Conservation (phyloP, 2,329 filamentous ascomycete genomes). For the Microsporum ferrugineum region DNA sequence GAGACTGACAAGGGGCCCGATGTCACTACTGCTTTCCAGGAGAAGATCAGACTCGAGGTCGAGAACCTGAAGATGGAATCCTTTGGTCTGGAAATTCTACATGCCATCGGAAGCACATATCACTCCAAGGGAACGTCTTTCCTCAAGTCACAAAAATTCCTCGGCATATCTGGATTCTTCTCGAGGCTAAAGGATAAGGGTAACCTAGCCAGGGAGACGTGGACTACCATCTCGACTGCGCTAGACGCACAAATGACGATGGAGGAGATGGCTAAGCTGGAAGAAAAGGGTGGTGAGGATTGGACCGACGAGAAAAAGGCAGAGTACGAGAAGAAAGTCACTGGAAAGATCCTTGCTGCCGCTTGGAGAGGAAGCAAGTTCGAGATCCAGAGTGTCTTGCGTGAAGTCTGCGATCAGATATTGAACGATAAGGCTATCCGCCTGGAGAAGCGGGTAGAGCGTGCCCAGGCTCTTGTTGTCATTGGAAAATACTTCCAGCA, state of each 20-base stretch:
- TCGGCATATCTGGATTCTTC: slow-evolving; percentile 93
- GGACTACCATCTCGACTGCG: slow-evolving; percentile 91
- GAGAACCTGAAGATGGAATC: slow-evolving; percentile 99
- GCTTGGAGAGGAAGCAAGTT: slow-evolving; percentile 96
- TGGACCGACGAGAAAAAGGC: slow-evolving; percentile 97
- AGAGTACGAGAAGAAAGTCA: slow-evolving; percentile 91
- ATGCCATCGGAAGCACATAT: slow-evolving; percentile 89
- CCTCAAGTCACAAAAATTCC: slow-evolving; percentile 90
- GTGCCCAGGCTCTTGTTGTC: slow-evolving; percentile 78
- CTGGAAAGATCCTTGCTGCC: slow-evolving; percentile 93
- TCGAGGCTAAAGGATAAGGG: slow-evolving; percentile 91
- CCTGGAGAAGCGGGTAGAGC: slow-evolving; percentile 74
- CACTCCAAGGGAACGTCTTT: slow-evolving; percentile 75
- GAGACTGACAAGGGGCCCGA: slow-evolving; percentile 85
- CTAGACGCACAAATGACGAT: slow-evolving; percentile 97
- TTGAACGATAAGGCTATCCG: slow-evolving; percentile 69
- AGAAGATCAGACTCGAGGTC: slow-evolving; percentile 87
- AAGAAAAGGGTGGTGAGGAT: slow-evolving; percentile 87
- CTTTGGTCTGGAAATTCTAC: slow-evolving; percentile 89
- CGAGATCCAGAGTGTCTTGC: slow-evolving; percentile 90
- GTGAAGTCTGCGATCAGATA: slow-evolving; percentile 86
- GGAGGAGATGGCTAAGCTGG: slow-evolving; percentile 95
- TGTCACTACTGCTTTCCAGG: slow-evolving; percentile 79
- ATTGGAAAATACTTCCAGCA: slow-evolving; percentile 81
- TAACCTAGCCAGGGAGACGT: slow-evolving; percentile 92